Evolutionary conservation across 1,284 basidiomycete genomes (phyloP).

Genomic region (Austroboletus niveus): DNA sequence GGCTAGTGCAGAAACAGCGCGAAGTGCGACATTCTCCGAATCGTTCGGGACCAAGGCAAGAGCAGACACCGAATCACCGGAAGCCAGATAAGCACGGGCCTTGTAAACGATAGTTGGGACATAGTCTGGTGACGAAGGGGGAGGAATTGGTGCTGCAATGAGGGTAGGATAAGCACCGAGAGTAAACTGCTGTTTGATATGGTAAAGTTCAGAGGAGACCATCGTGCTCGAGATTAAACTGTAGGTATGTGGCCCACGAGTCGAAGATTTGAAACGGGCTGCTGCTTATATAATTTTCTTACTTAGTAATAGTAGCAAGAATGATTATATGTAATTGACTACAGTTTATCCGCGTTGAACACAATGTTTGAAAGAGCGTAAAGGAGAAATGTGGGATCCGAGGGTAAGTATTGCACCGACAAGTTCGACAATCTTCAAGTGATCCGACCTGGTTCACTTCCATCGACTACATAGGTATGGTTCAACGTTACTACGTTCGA

Average conservation of each 20-base stretch:
- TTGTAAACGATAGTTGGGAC: constrained; percentile 72
- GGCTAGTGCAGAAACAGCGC: constrained; percentile 72
- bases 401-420: no score
- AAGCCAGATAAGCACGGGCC: constrained; percentile 80
- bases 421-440: no score
- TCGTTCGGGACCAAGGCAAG: constrained; percentile 55
- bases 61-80: constrained; percentile 57
- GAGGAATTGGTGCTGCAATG: constrained; percentile 52
- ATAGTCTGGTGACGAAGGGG: constrained; percentile 63
- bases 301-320: no score
- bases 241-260: background rate
- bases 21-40: constrained; percentile 64
- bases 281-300: no score
- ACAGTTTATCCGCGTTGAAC: no score
- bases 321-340: no score
- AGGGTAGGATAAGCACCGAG: constrained; percentile 72
- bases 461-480: no score
- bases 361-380: no score
- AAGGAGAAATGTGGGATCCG: no score
- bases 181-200: constrained; percentile 83
- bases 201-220: constrained; percentile 82
- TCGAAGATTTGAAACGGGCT: no score
- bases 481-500: no score
- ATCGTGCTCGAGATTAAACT: constrained; percentile 35
- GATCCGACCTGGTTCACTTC: no score